These are phyloP conservation scores for Cryptococcus depauperatus DNA, from an alignment of 1,284 basidiomycete species.

Conservation along the genomic window DNA sequence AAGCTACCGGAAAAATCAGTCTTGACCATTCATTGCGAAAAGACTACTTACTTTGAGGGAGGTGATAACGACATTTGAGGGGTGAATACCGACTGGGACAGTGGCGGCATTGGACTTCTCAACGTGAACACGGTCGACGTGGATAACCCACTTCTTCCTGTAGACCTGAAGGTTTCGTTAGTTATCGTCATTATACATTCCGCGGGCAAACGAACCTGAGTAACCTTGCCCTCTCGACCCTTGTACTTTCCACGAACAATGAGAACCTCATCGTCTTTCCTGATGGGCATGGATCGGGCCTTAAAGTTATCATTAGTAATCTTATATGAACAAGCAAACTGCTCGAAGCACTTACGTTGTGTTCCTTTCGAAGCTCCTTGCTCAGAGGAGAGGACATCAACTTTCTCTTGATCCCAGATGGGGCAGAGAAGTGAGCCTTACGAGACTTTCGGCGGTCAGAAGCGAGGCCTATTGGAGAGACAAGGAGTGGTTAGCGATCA, in stretches of 20 bases:
- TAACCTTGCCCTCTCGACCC: constrained; percentile 95
- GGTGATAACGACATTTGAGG: constrained; percentile 93
- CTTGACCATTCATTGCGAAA: not conserved
- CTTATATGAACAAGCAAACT: not conserved
- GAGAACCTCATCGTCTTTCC: constrained; percentile 97
- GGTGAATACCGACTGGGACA: constrained; percentile 88
- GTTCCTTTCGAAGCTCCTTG: constrained; percentile 88
- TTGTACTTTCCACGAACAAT: constrained; percentile 96
- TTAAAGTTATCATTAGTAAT: constrained; percentile 38
- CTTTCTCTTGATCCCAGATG: constrained; percentile 88
- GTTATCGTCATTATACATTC: not conserved
- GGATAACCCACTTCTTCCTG: constrained; percentile 99
- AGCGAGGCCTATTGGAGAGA: constrained; percentile 35
- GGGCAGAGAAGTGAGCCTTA: constrained; percentile 91
- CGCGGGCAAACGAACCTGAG: constrained; percentile 50
- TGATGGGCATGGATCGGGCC: constrained; percentile 87
- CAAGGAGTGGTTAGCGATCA: not conserved
- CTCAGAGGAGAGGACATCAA: constrained; percentile 95
- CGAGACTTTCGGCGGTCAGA: constrained; percentile 78
- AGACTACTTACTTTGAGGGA: constrained; percentile 57
- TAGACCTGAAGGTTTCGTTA: constrained; percentile 60
- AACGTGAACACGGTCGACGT: constrained; percentile 94
- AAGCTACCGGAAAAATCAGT: constrained; percentile 21
- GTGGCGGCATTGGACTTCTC: constrained; percentile 98
- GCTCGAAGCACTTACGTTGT: constrained; percentile 62